Base-by-base conservation (phyloP, 1,284 basidiomycete species). In the Ceratobasidium sp. region DNA sequence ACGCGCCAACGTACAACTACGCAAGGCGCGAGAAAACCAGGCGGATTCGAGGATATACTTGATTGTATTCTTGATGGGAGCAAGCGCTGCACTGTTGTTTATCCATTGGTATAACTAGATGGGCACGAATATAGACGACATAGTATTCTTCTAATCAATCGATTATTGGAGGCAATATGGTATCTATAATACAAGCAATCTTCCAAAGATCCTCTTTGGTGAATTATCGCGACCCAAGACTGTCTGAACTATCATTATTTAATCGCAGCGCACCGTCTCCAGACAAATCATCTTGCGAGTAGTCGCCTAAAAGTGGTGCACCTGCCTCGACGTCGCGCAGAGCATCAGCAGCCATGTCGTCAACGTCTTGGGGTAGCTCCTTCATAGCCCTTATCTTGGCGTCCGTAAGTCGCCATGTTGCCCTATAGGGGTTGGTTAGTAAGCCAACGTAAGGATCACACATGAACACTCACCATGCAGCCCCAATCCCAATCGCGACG, bases 81-180 rank as follows among this genome's bases (percentile, higher is more conserved):
- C 93, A 13, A 93, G 91, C 75, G 78, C 94, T 69, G 91, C 91
- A 47, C 78, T 97, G 72, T 81, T 97, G 49, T 96, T 96, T 82
- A 80, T 96, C 73, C 94, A 96, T 77, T 86, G 88, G 77, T 93
- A 93, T 64, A 68, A 72, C 57, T 72, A 70, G 70, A 67, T 32
- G n/a, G 17, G 25, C 40, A 42, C 27, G 17, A 25, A 34, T 29
- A 17, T 67, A 67, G 64, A 67, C 34, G 17, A 20, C 17, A 20
- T 38, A 3, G 13, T 20, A 31, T 34, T 38, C 34, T 55, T 38
- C 34, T 27, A 50, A 27, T 53, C 42, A 45, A 43, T 31, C 32
- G 53, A 53, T 53, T 53, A 54, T 53, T 67, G 34, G 47, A 55
- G n/a, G 15, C 25, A 57, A 8, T 49, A 69, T 15, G 2, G 15